phyloP scores from a whole-genome alignment of 192 early-diverging fungal genomes.

The Coemansia sp. region DNA sequence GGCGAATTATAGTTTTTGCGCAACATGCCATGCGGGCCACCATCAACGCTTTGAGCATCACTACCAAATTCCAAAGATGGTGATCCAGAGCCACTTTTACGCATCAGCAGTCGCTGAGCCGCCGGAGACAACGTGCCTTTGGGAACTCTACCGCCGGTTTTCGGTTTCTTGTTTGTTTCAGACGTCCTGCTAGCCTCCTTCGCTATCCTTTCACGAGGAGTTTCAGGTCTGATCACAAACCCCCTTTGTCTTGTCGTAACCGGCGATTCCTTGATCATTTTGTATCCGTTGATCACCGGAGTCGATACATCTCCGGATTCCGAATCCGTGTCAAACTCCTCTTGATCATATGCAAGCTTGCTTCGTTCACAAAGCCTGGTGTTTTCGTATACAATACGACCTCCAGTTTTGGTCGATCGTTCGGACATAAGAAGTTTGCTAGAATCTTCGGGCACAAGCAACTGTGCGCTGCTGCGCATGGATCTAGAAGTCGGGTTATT shows the following conservation, averaged over 20 bases:
- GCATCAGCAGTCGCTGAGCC: constrained; percentile 26
- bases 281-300: constrained; percentile 38
- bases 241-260: background rate
- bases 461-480: constrained; percentile 12
- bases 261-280: constrained; percentile 19
- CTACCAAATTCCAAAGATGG: background rate
- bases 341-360: background rate
- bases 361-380: constrained; percentile 20
- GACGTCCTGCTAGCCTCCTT: constrained; percentile 5
- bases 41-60: background rate
- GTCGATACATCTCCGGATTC: constrained; percentile 18
- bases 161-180: background rate
- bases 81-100: background rate
- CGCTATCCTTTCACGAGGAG: constrained; percentile 24
- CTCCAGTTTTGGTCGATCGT: background rate
- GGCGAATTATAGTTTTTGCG: constrained; percentile 32
- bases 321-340: constrained; percentile 2
- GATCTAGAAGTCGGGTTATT: background rate
- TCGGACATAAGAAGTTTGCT: background rate
- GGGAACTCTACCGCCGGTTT: background rate
- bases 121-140: constrained; percentile 36
- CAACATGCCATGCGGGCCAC: background rate
- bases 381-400: constrained; percentile 31
- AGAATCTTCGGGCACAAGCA: constrained; percentile 25
- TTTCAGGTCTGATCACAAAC: constrained; percentile 20